These are phyloP conservation scores for Sugiyamaella sp. DNA, from an alignment of 1,139 yeast genomes.

Conservation along the genomic window DNA sequence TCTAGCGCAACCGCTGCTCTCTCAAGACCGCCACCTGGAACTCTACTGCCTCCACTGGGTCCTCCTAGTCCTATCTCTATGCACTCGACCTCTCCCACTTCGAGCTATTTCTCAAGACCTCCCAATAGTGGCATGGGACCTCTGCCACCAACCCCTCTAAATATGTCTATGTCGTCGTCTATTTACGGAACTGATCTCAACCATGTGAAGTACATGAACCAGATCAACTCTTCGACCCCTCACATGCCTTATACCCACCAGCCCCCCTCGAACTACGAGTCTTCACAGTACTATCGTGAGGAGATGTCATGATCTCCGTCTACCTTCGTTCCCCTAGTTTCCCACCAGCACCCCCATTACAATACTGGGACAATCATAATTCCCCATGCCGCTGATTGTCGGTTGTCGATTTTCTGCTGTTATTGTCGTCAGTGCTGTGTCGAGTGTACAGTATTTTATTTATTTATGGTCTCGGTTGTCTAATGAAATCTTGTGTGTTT, in stretches of 20 bases:
- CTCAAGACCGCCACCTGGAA: conserved; percentile 17
- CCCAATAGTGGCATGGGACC: conserved; percentile 4
- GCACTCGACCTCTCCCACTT: conserved; percentile 16
- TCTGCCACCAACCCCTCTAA: conserved; percentile 13
- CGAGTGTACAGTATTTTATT: conserved; percentile 18
- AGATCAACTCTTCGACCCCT: conserved; percentile 1
- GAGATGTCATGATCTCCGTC: conserved; percentile 15
- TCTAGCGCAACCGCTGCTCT: conserved; percentile 4
- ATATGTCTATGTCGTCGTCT: conserved; percentile 14
- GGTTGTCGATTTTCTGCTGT: neutral
- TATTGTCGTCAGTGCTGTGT: conserved; percentile 12
- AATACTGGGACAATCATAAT: neutral
- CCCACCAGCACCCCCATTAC: conserved; percentile 8
- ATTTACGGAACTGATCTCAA: conserved; percentile 19
- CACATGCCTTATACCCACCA: conserved; percentile 19
- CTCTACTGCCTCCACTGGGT: conserved; percentile 16
- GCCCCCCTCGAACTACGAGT: conserved; percentile 11
- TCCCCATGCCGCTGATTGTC: neutral
- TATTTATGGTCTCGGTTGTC: conserved; percentile 12
- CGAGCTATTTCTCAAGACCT: conserved; percentile 19
- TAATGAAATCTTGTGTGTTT: conserved; percentile 8
- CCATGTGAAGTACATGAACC: conserved; percentile 18
- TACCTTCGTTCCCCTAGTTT: neutral
- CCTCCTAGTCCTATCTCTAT: conserved; percentile 19
- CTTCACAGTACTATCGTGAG: conserved; percentile 18